A percentile compares a stretch with the other conserved stretches of the same genome.
Evolutionary conservation across 148 eudicot species (phyloP).

Genomic region (Rhododendron ferrugineum): DNA sequence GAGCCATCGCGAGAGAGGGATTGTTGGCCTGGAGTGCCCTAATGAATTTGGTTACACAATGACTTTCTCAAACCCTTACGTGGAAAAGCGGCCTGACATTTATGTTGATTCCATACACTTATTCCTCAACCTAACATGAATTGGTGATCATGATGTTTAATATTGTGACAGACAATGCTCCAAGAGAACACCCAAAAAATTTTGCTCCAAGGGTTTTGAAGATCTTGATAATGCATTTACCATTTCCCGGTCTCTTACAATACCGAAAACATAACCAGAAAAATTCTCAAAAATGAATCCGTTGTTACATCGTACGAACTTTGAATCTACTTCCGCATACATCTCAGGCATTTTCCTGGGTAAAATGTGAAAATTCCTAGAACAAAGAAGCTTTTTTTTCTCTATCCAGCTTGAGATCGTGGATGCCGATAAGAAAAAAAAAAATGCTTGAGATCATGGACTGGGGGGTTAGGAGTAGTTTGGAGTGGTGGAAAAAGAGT

Average conservation of each 20-base stretch:
- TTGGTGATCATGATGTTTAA: neutral
- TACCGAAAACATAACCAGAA: neutral
- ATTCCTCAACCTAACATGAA: neutral
- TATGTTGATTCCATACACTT: neutral
- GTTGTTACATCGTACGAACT: neutral
- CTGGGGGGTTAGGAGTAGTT: conserved; percentile 27
- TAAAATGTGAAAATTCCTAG: neutral
- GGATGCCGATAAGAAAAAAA: neutral
- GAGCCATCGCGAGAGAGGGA: too few relatives aligned
- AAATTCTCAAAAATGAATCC: neutral
- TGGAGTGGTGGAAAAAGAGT: conserved; percentile 28
- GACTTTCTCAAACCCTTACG: too few relatives aligned
- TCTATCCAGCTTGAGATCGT: conserved; percentile 15
- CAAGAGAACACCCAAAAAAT: neutral
- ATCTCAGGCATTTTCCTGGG: neutral
- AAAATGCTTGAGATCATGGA: conserved; percentile 13
- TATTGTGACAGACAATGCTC: neutral
- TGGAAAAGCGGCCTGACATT: too few relatives aligned
- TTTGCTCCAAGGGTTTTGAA: neutral
- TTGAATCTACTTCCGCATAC: neutral
- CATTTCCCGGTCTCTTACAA: neutral
- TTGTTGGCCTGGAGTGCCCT: too few relatives aligned
- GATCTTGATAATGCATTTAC: neutral
- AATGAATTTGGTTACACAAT: too few relatives aligned
- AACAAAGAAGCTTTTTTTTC: neutral